Evolutionary conservation across 352 stramenopile genomes (phyloP).

Genomic region (Phytophthora foliorum): DNA sequence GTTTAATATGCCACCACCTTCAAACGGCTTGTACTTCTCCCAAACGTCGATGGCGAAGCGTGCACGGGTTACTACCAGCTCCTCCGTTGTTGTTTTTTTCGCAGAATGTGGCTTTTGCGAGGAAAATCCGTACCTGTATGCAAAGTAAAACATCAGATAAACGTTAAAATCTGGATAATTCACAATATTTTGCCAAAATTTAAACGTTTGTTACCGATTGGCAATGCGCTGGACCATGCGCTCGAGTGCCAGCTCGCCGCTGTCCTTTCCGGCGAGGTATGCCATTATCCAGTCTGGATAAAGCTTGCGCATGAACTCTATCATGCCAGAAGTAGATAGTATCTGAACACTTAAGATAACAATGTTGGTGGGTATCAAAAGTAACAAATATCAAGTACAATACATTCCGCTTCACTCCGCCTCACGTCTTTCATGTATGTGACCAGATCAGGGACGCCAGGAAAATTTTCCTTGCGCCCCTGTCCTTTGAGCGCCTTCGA

Average conservation of each 20-base stretch:
- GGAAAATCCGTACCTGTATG: neutral
- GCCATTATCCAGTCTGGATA: neutral
- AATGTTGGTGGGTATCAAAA: too few species aligned
- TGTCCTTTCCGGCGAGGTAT: neutral
- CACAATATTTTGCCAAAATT: neutral
- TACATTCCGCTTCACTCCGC: too few species aligned
- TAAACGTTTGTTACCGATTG: conserved; percentile 2
- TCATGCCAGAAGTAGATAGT: neutral
- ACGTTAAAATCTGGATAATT: neutral
- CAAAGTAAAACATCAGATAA: neutral
- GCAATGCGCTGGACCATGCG: conserved; percentile 4
- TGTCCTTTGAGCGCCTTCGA: neutral
- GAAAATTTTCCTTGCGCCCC: neutral
- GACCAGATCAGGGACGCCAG: neutral
- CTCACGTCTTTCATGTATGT: neutral
- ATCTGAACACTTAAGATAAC: neutral
- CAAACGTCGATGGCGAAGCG: neutral
- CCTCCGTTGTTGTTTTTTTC: conserved; percentile 2
- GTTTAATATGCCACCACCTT: conserved; percentile 7
- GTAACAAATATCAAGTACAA: too few species aligned
- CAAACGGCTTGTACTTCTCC: neutral
- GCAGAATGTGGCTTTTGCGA: conserved; percentile 6
- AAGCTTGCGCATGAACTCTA: neutral
- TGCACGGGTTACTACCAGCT: conserved; percentile 2
- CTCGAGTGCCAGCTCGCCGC: neutral